Conservation (phyloP, 257 asterid species). For the Nicotiana noctiflora region DNA sequence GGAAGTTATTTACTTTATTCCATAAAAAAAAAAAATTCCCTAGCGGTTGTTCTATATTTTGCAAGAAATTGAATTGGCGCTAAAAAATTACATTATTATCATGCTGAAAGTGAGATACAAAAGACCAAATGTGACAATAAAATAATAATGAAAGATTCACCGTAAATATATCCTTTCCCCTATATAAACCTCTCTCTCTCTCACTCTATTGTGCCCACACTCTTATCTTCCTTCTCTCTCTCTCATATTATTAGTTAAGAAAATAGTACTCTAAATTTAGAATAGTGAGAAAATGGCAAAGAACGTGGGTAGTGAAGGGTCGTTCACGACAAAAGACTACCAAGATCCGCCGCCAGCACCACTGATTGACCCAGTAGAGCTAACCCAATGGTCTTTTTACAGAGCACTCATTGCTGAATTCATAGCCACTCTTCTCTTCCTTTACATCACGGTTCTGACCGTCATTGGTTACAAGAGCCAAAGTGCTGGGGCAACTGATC, state of each 20-base stretch:
- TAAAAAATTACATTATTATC: background rate
- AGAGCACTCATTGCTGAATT: conserved; percentile 44
- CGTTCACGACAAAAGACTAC: conserved; percentile 29
- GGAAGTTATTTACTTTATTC: no score
- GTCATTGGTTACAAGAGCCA: conserved; percentile 35
- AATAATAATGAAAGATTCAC: no score
- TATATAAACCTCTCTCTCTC: background rate
- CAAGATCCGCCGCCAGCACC: conserved; percentile 38
- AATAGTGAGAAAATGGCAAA: background rate
- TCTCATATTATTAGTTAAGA: no score
- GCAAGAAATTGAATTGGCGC: no score
- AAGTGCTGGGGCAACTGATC: background rate
- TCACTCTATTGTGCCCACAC: no score
- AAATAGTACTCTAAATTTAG: no score
- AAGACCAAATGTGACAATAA: no score
- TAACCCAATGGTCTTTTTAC: conserved; percentile 36
- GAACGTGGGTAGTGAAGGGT: conserved; percentile 1
- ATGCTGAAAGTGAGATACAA: background rate
- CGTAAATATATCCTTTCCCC: no score
- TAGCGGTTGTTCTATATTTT: no score
- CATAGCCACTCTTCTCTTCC: conserved; percentile 37
- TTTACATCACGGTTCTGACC: conserved; percentile 30
- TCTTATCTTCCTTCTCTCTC: no score
- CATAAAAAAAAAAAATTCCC: no score
- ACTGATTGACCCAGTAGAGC: conserved; percentile 30